Evolutionary conservation across 2,329 filamentous ascomycete species (phyloP).

Genomic region (Dryadomyces sulphureus): DNA sequence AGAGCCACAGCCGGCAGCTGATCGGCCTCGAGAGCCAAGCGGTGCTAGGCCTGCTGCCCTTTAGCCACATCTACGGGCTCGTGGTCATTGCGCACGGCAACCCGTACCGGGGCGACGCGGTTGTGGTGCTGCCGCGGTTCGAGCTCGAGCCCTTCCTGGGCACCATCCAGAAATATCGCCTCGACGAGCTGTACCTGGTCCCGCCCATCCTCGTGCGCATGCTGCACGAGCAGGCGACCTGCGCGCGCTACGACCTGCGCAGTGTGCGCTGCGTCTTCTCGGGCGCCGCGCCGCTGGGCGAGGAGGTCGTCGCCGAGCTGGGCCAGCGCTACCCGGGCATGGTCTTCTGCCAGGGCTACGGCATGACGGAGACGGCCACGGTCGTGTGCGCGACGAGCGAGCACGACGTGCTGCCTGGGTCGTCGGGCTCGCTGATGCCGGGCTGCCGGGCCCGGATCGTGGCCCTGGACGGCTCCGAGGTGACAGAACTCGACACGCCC

Average conservation of each 20-base stretch:
- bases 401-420: constrained; percentile 54
- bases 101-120: constrained; percentile 55
- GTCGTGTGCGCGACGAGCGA: constrained; percentile 47
- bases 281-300: constrained; percentile 64
- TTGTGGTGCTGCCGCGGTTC: constrained; percentile 59
- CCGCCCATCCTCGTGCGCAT: constrained; percentile 72
- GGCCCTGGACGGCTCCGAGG: constrained; percentile 51
- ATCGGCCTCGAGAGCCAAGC: constrained; percentile 19
- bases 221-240: constrained; percentile 45
- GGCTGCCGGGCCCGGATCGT: constrained; percentile 52
- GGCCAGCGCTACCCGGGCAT: constrained; percentile 45
- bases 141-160: constrained; percentile 48
- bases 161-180: constrained; percentile 52
- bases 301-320: constrained; percentile 55
- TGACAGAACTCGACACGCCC: constrained; percentile 49
- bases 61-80: constrained; percentile 66
- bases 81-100: constrained; percentile 53
- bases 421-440: constrained; percentile 56
- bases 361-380: constrained; percentile 65
- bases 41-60: constrained; percentile 50
- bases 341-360: constrained; percentile 56
- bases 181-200: constrained; percentile 46
- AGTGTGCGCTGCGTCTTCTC: constrained; percentile 52
- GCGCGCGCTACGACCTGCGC: constrained; percentile 56
- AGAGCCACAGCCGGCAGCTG: constrained; percentile 17